These are phyloP conservation scores for Rhazya stricta DNA, from an alignment of 257 asterid species.

Conservation along the genomic window DNA sequence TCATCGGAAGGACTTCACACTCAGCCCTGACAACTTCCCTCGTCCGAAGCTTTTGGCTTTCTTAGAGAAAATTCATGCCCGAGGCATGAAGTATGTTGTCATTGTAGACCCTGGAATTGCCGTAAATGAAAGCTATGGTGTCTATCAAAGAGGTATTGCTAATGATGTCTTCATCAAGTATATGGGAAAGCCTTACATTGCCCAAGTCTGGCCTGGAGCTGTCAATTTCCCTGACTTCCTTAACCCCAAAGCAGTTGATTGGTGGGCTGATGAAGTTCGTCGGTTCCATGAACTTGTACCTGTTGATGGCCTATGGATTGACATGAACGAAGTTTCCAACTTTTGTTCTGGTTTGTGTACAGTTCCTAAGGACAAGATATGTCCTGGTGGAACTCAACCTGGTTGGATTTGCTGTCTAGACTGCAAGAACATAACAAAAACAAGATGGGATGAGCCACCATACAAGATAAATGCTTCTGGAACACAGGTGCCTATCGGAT, in stretches of 20 bases:
- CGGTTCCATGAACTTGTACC: constrained; percentile 88
- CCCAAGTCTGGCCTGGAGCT: constrained; percentile 98
- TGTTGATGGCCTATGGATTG: constrained; percentile 90
- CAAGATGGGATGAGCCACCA: constrained; percentile 95
- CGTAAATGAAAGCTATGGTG: constrained; percentile 64
- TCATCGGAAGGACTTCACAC: constrained; percentile 85
- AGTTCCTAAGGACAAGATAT: constrained; percentile 48
- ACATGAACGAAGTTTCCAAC: constrained; percentile 91
- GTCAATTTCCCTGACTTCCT: constrained; percentile 91
- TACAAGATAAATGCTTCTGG: constrained; percentile 95
- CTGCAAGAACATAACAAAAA: constrained; percentile 70
- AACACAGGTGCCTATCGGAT: constrained; percentile 58
- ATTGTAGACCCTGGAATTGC: constrained; percentile 87
- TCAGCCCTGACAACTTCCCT: constrained; percentile 70
- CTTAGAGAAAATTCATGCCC: constrained; percentile 69
- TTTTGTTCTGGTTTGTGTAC: constrained; percentile 82
- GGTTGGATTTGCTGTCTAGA: constrained; percentile 91
- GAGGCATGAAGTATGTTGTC: constrained; percentile 88
- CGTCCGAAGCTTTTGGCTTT: constrained; percentile 69
- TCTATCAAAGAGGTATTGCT: constrained; percentile 58
- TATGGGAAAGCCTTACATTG: constrained; percentile 63
- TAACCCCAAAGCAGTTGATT: constrained; percentile 70
- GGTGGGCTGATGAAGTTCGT: constrained; percentile 90
- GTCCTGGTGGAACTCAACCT: constrained; percentile 83
- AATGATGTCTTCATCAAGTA: constrained; percentile 88